Percentiles rank a stretch among this genome's conserved stretches.
Evolutionary conservation across 441 rosid genomes (phyloP).

Genomic region (Aquilaria agallochum): DNA sequence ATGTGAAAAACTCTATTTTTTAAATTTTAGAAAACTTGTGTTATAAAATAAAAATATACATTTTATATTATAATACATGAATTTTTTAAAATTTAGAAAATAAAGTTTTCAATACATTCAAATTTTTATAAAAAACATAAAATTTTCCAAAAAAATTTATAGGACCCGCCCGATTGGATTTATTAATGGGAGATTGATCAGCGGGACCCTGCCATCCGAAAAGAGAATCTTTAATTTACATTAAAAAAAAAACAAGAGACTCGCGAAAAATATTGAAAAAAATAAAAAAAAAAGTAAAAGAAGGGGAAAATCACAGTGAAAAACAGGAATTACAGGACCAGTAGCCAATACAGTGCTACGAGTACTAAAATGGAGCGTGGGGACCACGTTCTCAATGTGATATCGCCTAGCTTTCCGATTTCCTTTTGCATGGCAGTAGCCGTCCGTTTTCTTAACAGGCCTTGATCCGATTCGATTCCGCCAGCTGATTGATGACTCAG

Average conservation of each 20-base stretch:
- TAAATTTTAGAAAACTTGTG: too few species aligned
- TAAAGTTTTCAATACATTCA: too few species aligned
- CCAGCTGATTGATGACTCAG: slow-evolving; percentile 2
- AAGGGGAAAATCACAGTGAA: neutral
- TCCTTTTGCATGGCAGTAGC: slow-evolving; percentile 25
- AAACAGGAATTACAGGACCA: neutral
- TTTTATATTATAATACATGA: too few species aligned
- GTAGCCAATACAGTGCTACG: neutral
- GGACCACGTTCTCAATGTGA: slow-evolving; percentile 10
- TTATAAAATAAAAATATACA: too few species aligned
- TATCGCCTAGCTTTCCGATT: slow-evolving; percentile 5
- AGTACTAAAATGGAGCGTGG: neutral
- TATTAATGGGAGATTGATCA: too few species aligned
- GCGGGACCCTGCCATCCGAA: too few species aligned
- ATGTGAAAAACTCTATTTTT: too few species aligned
- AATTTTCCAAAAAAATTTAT: too few species aligned
- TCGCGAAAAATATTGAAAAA: neutral
- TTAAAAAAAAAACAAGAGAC: neutral
- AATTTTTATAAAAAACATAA: too few species aligned
- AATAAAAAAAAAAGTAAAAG: neutral
- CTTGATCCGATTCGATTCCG: neutral
- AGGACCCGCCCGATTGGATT: too few species aligned
- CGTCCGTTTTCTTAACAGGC: neutral
- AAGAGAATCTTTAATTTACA: too few species aligned
- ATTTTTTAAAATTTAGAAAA: too few species aligned